Conservation (phyloP, 2,329 filamentous ascomycete genomes). For the Ascochyta rabiei region DNA sequence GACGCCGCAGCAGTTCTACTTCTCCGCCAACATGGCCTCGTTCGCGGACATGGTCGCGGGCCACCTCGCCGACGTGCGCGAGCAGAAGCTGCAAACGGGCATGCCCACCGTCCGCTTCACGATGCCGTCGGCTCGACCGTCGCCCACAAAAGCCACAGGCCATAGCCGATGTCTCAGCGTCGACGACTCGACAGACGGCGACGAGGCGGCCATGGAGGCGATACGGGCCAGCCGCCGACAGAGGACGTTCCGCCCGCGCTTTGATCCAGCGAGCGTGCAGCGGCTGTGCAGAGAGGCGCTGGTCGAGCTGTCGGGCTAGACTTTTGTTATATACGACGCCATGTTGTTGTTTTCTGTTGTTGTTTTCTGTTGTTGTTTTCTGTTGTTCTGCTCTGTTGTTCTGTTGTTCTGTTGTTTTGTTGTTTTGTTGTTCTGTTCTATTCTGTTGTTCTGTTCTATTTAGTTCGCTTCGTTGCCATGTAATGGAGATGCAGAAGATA, state of each 20-base stretch:
- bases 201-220: slow-evolving; percentile 18
- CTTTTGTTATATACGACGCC: no score
- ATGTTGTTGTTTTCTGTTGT: no score
- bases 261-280: slow-evolving; percentile 35
- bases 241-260: slow-evolving; percentile 34
- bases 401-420: no score
- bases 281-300: slow-evolving; percentile 39
- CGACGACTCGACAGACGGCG: background rate
- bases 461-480: background rate
- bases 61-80: slow-evolving; percentile 36
- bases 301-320: slow-evolving; percentile 27
- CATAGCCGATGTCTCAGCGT: background rate
- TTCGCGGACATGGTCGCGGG: slow-evolving; percentile 37
- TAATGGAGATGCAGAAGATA: background rate
- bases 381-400: no score
- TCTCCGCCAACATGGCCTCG: slow-evolving; percentile 32
- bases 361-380: no score
- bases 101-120: slow-evolving; percentile 20
- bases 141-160: slow-evolving; percentile 18
- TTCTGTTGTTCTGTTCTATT: no score
- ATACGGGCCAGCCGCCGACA: slow-evolving; percentile 23
- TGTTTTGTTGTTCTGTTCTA: no score
- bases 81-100: slow-evolving; percentile 26
- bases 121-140: slow-evolving; percentile 21
- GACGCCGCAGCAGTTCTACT: slow-evolving; percentile 24